phyloP scores from a whole-genome alignment of 805 yeast genomes.

The Wickerhamiella hasegawae region DNA sequence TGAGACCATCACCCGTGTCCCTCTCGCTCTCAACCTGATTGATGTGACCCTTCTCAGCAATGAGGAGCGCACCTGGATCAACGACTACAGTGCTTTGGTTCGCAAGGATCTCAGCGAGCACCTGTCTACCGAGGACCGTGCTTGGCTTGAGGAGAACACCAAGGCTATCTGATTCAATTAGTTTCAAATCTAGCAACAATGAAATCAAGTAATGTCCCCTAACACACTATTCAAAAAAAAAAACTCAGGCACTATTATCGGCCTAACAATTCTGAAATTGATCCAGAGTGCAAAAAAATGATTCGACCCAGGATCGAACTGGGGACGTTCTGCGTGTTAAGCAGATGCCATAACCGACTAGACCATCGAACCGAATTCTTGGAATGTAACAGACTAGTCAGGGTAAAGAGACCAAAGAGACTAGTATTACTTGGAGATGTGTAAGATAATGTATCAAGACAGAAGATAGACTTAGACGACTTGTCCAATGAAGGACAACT shows the following conservation, averaged over 20 bases:
- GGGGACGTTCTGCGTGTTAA: slow-evolving; percentile 99
- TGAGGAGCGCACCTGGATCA: slow-evolving; percentile 54
- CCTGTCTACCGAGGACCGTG: slow-evolving; percentile 39
- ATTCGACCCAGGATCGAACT: slow-evolving; percentile 99
- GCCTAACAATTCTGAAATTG: no score
- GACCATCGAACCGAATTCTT: slow-evolving; percentile 58
- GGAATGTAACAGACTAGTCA: no score
- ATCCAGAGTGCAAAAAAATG: no score
- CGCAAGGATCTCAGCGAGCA: slow-evolving; percentile 35
- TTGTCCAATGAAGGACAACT: no score
- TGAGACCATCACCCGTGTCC: slow-evolving; percentile 71
- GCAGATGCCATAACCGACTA: slow-evolving; percentile 99
- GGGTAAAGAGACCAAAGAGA: no score
- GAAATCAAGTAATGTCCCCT: no score
- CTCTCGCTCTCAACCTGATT: slow-evolving; percentile 65
- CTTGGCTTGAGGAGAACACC: slow-evolving; percentile 63
- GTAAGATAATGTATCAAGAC: no score
- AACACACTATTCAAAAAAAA: no score
- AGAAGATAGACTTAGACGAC: no score
- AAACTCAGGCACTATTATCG: no score
- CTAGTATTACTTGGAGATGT: no score
- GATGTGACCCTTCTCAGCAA: slow-evolving; percentile 37
- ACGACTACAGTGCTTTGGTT: slow-evolving; percentile 45
- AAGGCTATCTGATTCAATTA: slow-evolving; percentile 20
- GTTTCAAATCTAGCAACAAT: background rate